A percentile compares a stretch with the other conserved stretches of the same genome.
These are phyloP conservation scores for Cutaneotrichosporon cavernicola DNA, from an alignment of 1,284 basidiomycete species.

Conservation along the genomic window DNA sequence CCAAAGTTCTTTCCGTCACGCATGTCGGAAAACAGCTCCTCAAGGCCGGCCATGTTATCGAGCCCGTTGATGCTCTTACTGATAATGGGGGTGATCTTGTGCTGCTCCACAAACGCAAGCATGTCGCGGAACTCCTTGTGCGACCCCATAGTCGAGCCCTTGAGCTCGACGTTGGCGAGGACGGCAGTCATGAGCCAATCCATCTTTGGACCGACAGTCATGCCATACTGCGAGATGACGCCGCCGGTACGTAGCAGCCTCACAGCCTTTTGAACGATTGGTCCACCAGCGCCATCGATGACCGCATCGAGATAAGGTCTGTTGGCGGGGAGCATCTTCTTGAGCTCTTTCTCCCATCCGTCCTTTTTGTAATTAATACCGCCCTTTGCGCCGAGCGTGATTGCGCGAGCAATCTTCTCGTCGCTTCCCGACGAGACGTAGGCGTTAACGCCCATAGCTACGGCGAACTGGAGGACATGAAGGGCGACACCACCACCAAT, in stretches of 20 bases:
- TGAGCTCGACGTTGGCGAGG: slow-evolving; percentile 26
- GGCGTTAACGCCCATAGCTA: slow-evolving; percentile 21
- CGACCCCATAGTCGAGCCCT: slow-evolving; percentile 23
- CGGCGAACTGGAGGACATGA: slow-evolving; percentile 23
- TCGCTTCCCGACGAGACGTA: slow-evolving; percentile 18
- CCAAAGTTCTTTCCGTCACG: slow-evolving; percentile 23
- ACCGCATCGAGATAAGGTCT: slow-evolving; percentile 25
- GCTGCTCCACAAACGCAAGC: slow-evolving; percentile 19
- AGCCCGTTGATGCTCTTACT: slow-evolving; percentile 13
- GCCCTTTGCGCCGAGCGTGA: slow-evolving; percentile 22
- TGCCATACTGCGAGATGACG: slow-evolving; percentile 27
- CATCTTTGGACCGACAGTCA: slow-evolving; percentile 27
- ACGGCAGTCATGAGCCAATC: slow-evolving; percentile 27
- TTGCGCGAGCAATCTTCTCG: slow-evolving; percentile 21
- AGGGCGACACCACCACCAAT: slow-evolving; percentile 28
- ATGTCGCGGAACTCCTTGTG: slow-evolving; percentile 26
- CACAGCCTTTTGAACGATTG: slow-evolving; percentile 19
- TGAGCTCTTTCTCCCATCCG: slow-evolving; percentile 27
- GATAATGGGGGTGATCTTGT: slow-evolving; percentile 22
- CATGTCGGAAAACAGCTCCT: slow-evolving; percentile 23
- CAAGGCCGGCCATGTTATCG: slow-evolving; percentile 16
- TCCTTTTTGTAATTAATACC: slow-evolving; percentile 22
- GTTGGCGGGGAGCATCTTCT: slow-evolving; percentile 22
- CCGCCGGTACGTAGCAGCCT: slow-evolving; percentile 22
- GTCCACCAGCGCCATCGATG: slow-evolving; percentile 25